Evolutionary conservation across 176 grass and related monocot genomes (phyloP).

Genomic region (Pontederia paniculata): DNA sequence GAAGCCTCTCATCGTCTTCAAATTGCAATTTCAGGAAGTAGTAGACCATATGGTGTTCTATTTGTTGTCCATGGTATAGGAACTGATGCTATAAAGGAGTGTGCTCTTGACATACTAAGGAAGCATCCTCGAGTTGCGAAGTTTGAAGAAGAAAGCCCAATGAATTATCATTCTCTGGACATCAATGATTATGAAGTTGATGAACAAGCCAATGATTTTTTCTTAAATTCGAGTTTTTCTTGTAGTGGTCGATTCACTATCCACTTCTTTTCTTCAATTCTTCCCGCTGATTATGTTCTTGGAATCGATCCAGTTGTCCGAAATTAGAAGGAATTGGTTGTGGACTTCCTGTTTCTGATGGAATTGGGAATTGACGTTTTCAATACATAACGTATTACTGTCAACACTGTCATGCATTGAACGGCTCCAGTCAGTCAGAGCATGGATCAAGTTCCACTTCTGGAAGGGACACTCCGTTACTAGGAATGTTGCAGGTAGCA

Average conservation of each 20-base stretch:
- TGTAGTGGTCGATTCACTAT: slow-evolving; percentile 7
- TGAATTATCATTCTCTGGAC: too few species aligned
- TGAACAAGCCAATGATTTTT: too few species aligned
- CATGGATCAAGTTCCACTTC: slow-evolving; percentile 32
- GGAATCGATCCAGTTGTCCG: neutral
- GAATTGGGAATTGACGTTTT: slow-evolving; percentile 4
- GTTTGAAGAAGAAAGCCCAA: slow-evolving; percentile 52
- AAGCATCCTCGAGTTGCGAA: slow-evolving; percentile 53
- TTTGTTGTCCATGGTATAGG: slow-evolving; percentile 58
- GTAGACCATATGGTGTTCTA: slow-evolving; percentile 31
- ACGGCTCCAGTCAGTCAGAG: slow-evolving; percentile 36
- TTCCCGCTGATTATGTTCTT: neutral
- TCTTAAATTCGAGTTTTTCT: too few species aligned
- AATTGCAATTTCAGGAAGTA: slow-evolving; percentile 44
- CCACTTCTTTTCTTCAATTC: neutral
- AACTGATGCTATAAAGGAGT: slow-evolving; percentile 42
- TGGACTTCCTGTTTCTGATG: too few species aligned
- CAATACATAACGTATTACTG: too few species aligned
- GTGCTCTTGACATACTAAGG: slow-evolving; percentile 27
- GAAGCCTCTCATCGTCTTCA: slow-evolving; percentile 39
- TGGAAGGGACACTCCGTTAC: slow-evolving; percentile 30
- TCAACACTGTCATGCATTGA: slow-evolving; percentile 72
- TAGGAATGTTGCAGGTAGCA: slow-evolving; percentile 11
- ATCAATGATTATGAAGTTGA: too few species aligned
- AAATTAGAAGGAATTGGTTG: neutral